Percentiles rank a stretch among this genome's conserved stretches.
These are phyloP conservation scores for Themeda triandra DNA, from an alignment of 176 grass and related monocot genomes.

Conservation along the genomic window DNA sequence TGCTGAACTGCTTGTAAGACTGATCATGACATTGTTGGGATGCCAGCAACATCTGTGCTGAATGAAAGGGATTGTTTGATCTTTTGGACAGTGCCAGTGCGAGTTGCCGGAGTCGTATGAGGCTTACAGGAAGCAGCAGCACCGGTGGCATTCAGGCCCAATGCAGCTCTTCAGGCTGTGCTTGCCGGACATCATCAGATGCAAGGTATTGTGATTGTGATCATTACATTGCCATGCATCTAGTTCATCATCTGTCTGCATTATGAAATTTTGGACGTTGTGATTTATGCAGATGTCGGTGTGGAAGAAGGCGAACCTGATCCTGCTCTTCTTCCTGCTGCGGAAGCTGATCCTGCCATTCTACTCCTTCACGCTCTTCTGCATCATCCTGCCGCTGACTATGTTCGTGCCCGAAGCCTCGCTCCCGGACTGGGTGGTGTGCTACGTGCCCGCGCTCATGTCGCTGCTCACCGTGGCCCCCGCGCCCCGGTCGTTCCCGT, in stretches of 20 bases:
- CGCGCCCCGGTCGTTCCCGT: constrained; percentile 59
- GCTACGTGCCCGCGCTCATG: constrained; percentile 75
- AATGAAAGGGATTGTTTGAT: background rate
- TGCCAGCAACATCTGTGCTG: background rate
- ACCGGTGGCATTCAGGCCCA: constrained; percentile 90
- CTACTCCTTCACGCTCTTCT: constrained; percentile 97
- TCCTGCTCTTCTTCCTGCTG: constrained; percentile 89
- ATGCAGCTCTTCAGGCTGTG: constrained; percentile 97
- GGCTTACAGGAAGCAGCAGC: constrained; percentile 94
- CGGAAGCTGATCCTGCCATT: constrained; percentile 89
- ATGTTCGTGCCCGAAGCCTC: constrained; percentile 94
- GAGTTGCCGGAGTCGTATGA: constrained; percentile 92
- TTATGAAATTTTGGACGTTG: too few relatives aligned
- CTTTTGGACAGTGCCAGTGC: constrained; percentile 67
- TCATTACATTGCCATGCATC: background rate
- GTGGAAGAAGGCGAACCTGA: constrained; percentile 87
- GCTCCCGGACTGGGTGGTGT: constrained; percentile 84
- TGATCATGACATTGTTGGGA: too few relatives aligned
- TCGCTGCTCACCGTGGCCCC: constrained; percentile 80
- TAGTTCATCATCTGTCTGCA: background rate
- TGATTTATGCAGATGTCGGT: constrained; percentile 48
- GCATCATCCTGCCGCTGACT: constrained; percentile 90
- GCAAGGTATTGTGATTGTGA: constrained; percentile 53
- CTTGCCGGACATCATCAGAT: constrained; percentile 66
- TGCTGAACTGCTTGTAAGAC: too few relatives aligned